Base-by-base conservation (phyloP, 2,329 filamentous ascomycete genomes). In the Arthrobotrys sphaeroides region DNA sequence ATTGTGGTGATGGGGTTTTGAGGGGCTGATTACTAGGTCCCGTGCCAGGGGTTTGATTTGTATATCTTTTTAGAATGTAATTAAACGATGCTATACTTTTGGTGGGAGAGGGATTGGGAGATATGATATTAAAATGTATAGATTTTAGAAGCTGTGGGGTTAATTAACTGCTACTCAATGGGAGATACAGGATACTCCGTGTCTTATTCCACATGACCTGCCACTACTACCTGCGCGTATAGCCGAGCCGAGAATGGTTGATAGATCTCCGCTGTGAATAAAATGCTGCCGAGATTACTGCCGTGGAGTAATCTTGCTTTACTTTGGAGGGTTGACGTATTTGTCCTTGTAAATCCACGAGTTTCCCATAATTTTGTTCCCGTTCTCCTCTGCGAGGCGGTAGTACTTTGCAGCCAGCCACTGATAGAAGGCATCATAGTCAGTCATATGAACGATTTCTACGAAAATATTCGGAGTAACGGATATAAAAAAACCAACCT, bases 341-440 rank as follows among this genome's bases (percentile, higher is more conserved):
- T 98, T 98, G 77, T 96, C 93, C 83, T 98, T 98, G 93, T 94
- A 97, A 81, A 98, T 97, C 94, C 95, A 99, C 80, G 92, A 91
- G 84, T 98, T 97, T 77, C 95, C 95, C 78, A 98, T 85, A 66
- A 89, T 93, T 85, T 96, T 97, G 83, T 90, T 91, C 59, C 94
- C 94, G 81, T 90, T 91, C 81, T 92, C 87, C 84, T 98, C 95
- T 38, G 95, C 94, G 80, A 94, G 87, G 80, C 94, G 92, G 83
- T 97, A 93, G 84, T 97, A 97, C 83, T 91, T 92, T 79, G 95
- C 94, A 80, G 95, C 87, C 80, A 80, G 76, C 59, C 68, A 78
- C 78, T 79, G n/a, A 61, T 24, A 51, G 22, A 24, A 55, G 49
- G 0, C 7, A 28, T 9, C 12, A 31, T 31, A 5, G 16, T n/a